A percentile compares a stretch with the other conserved stretches of the same genome.
These are phyloP conservation scores for Fomitiporia mediterranea DNA, from an alignment of 1,284 basidiomycete species.

Conservation along the genomic window DNA sequence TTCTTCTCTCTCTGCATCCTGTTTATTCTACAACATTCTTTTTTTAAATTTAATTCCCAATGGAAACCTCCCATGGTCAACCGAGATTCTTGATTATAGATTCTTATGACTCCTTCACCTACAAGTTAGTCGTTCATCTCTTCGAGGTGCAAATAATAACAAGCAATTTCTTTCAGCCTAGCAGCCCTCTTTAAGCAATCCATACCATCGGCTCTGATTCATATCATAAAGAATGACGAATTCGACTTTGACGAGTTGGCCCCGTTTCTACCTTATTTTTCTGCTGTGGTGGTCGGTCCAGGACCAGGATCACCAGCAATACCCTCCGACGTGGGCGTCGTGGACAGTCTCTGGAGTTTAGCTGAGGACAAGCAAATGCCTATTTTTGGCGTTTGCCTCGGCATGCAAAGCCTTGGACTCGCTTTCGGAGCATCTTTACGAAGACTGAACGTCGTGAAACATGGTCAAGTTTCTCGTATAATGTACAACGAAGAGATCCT, in stretches of 20 bases:
- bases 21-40: not conserved
- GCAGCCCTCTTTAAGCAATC: constrained; percentile 57
- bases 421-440: constrained; percentile 65
- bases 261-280: constrained; percentile 52
- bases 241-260: constrained; percentile 46
- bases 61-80: constrained; percentile 5
- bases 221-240: constrained; percentile 70
- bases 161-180: constrained; percentile 40
- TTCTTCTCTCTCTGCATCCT: not conserved
- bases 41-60: constrained; percentile 6
- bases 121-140: constrained; percentile 55
- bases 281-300: constrained; percentile 70
- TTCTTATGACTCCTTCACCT: constrained; percentile 83
- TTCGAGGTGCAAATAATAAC: not conserved
- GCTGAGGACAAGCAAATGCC: constrained; percentile 52
- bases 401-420: constrained; percentile 84
- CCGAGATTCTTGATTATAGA: constrained; percentile 66
- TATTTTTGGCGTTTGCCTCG: constrained; percentile 87
- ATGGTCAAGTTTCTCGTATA: constrained; percentile 76
- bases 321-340: constrained; percentile 57
- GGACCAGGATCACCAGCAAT: constrained; percentile 77
- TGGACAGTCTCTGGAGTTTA: constrained; percentile 63
- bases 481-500: constrained; percentile 52
- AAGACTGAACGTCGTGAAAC: constrained; percentile 59
- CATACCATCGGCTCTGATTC: constrained; percentile 53